These are phyloP conservation scores for Clathrospora elynae DNA, from an alignment of 2,329 filamentous ascomycete genomes.

Conservation along the genomic window DNA sequence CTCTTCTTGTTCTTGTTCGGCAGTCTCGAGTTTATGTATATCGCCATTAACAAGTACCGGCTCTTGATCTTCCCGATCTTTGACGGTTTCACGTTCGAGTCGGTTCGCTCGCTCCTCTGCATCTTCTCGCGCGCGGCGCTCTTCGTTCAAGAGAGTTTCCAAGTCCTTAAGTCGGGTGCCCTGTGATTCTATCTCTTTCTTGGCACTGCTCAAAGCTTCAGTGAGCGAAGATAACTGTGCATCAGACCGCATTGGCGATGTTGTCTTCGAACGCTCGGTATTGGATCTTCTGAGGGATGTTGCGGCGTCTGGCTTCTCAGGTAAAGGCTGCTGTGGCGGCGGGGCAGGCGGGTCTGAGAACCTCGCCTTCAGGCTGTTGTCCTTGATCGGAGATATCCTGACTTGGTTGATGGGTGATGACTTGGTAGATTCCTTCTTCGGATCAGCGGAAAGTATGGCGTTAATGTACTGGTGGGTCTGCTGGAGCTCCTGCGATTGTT, in stretches of 20 bases:
- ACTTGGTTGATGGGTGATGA: constrained; percentile 50
- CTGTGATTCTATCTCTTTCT: constrained; percentile 86
- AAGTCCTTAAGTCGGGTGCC: constrained; percentile 78
- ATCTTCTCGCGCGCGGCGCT: constrained; percentile 78
- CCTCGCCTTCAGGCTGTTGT: constrained; percentile 69
- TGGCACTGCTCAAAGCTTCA: constrained; percentile 81
- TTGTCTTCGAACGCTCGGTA: constrained; percentile 71
- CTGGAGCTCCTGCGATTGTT: constrained; percentile 84
- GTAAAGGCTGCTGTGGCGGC: constrained; percentile 88
- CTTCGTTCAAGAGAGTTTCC: constrained; percentile 76
- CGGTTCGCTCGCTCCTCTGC: constrained; percentile 82
- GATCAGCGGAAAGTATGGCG: constrained; percentile 74
- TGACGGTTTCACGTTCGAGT: constrained; percentile 65
- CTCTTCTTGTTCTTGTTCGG: constrained; percentile 22
- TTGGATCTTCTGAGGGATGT: constrained; percentile 72
- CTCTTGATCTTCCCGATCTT: constrained; percentile 46
- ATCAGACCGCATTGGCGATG: constrained; percentile 66
- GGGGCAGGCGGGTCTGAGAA: constrained; percentile 94
- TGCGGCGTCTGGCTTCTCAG: constrained; percentile 83
- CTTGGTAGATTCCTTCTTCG: constrained; percentile 58
- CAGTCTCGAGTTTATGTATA: constrained; percentile 15
- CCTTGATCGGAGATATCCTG: constrained; percentile 60
- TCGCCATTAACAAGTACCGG: constrained; percentile 26
- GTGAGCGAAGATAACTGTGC: constrained; percentile 83
- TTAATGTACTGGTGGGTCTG: constrained; percentile 83